phyloP scores from a whole-genome alignment of 495 filamentous ascomycete species.

The Annulohypoxylon nitens region DNA sequence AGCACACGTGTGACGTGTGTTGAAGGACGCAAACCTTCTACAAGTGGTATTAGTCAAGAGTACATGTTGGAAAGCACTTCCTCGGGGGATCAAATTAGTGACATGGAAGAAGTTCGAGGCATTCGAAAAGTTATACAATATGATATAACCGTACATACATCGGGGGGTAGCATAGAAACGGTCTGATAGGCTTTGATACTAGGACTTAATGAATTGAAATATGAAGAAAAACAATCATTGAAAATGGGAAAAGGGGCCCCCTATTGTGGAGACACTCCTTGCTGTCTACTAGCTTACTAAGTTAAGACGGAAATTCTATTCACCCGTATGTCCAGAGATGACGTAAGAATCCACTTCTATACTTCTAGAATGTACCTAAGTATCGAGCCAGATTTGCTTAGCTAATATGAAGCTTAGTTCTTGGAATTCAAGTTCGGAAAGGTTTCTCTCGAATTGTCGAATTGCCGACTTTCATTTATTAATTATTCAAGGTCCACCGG shows the following conservation, averaged over 20 bases:
- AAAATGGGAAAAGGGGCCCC: neutral
- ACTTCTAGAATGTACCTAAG: neutral
- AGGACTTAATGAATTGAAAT: neutral
- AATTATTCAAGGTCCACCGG: neutral
- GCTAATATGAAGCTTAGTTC: neutral
- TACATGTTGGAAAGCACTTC: constrained; percentile 36
- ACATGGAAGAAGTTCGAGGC: constrained; percentile 32
- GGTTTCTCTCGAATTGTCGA: neutral
- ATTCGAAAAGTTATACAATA: constrained; percentile 46
- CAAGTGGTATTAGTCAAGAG: constrained; percentile 30
- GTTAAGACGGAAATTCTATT: constrained; percentile 14
- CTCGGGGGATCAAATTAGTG: constrained; percentile 24
- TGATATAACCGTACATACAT: constrained; percentile 43
- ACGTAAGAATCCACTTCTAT: neutral
- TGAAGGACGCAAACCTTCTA: constrained; percentile 23
- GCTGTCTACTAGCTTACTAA: neutral
- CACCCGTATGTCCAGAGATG: constrained; percentile 21
- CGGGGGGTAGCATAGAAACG: constrained; percentile 20
- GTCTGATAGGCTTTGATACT: constrained; percentile 1
- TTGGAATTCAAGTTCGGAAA: neutral
- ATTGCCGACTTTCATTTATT: constrained; percentile 14
- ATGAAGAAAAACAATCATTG: neutral
- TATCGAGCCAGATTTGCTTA: neutral
- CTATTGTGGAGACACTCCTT: neutral
- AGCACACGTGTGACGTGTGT: constrained; percentile 42